phyloP scores from a whole-genome alignment of 345 rosid genomes.

The Lumnitzera littorea region DNA sequence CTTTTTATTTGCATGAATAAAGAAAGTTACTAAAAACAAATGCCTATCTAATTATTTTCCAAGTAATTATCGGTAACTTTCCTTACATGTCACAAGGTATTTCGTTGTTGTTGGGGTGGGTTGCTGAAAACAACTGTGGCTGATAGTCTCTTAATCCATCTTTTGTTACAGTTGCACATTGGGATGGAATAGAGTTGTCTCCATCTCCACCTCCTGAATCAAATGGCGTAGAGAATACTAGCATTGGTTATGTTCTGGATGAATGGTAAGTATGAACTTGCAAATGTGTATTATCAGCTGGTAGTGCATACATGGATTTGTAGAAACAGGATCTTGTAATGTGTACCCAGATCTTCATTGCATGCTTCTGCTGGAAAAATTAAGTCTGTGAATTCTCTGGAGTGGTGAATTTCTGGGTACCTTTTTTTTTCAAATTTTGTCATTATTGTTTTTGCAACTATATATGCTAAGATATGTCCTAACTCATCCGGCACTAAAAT shows the following conservation, averaged over 20 bases:
- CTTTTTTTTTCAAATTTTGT: too few species aligned
- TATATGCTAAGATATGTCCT: too few species aligned
- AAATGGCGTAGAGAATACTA: conserved; percentile 15
- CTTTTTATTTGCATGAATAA: too few species aligned
- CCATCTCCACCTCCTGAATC: conserved; percentile 22
- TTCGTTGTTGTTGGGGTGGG: too few species aligned
- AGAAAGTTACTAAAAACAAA: too few species aligned
- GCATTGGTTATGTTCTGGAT: conserved; percentile 69
- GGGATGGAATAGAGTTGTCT: conserved; percentile 55
- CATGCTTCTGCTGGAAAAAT: background rate
- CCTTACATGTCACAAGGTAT: too few species aligned
- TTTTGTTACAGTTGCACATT: conserved; percentile 52
- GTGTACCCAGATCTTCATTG: background rate
- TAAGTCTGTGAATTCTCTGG: too few species aligned
- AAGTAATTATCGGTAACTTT: too few species aligned
- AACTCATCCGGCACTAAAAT: too few species aligned
- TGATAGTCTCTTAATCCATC: conserved; percentile 1
- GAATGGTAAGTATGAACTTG: conserved; percentile 60
- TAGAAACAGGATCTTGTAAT: background rate
- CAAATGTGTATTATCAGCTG: background rate
- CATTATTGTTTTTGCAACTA: too few species aligned
- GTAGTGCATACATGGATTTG: background rate
- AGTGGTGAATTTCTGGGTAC: too few species aligned
- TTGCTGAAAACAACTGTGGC: background rate
- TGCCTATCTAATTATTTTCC: too few species aligned